Evolutionary conservation across 78 protist species (phyloP), one percentile per base, ranked within the genome.

Genomic region (Fonticula alba): DNA sequence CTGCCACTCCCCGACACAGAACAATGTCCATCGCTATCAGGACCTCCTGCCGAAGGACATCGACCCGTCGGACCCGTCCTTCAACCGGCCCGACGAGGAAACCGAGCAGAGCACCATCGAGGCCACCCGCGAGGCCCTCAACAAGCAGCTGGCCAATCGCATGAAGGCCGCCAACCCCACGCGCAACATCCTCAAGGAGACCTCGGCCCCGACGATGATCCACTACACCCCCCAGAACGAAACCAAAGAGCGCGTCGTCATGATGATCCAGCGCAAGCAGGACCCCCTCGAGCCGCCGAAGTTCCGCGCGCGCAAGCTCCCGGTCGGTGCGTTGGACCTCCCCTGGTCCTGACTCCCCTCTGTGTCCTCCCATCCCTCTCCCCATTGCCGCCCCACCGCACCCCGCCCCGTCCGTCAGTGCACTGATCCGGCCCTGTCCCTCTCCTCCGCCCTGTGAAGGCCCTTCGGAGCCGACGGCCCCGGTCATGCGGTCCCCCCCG

Each of bases 251-350:
- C 74, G 87, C 49, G 69, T 86, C 41, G 78, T 90, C 58, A 62
- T 82, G 1, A 73, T 90, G 85, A 74, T 78, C 0, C 91, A 90
- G 47, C 46, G 27, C 62, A 89, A 71, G 33, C 49, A 32, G 11
- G 98, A 93, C 67, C 96, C 98, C 36, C 37, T 93, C 54, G 95
- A 91, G 52, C 98, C 95, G 32, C 86, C 96, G 41, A 79, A 78
- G 75, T 85, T 83, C 71, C 62, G 47, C 33, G 59, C 62, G 29
- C 75, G 72, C 60, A 79, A 79, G 63, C 26, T n/a, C 14, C 57
- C 26, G 31, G 9, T 11, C 13, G 57, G 31, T 53, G 26, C 31
- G 26, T 7, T 7, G 37, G 24, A 7, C 57, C 31, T 27, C n/a
- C n/a, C n/a, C n/a, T n/a, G n/a, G n/a, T n/a, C n/a, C n/a, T n/a